Percentiles rank a stretch among this genome's conserved stretches.
Conservation (phyloP, 305 asterid genomes). For the Solanum hybrid region DNA sequence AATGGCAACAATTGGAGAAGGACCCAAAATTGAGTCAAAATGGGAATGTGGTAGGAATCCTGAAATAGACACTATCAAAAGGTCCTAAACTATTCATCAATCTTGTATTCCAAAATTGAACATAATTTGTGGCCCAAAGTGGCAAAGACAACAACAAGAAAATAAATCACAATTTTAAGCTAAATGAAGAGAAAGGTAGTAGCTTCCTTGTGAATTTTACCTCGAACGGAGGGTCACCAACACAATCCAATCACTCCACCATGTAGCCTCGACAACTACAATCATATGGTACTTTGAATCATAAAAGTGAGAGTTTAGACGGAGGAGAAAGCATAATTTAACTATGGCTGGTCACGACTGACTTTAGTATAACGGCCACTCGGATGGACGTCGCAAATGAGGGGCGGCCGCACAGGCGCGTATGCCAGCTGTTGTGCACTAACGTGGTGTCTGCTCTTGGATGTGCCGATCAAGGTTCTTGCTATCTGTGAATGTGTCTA, state of each 20-base stretch:
- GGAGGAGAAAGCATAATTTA: neutral
- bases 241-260: neutral
- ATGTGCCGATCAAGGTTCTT: neutral
- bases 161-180: neutral
- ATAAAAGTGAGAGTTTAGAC: neutral
- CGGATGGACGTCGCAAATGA: neutral
- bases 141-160: neutral
- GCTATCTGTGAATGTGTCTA: neutral
- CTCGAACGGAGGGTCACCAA: neutral
- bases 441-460: neutral
- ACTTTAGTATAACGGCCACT: neutral
- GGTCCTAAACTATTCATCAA: neutral
- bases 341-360: neutral
- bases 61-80: too few relatives aligned
- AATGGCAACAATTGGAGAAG: neutral
- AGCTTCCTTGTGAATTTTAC: neutral
- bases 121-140: neutral
- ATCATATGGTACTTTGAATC: neutral
- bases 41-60: neutral
- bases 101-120: neutral
- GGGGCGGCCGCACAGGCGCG: neutral
- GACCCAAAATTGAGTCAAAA: neutral
- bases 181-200: neutral
- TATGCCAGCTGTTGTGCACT: neutral
- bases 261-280: neutral